phyloP scores from a whole-genome alignment of 164 flowering plant genomes.

The Nelumbo lutea region DNA sequence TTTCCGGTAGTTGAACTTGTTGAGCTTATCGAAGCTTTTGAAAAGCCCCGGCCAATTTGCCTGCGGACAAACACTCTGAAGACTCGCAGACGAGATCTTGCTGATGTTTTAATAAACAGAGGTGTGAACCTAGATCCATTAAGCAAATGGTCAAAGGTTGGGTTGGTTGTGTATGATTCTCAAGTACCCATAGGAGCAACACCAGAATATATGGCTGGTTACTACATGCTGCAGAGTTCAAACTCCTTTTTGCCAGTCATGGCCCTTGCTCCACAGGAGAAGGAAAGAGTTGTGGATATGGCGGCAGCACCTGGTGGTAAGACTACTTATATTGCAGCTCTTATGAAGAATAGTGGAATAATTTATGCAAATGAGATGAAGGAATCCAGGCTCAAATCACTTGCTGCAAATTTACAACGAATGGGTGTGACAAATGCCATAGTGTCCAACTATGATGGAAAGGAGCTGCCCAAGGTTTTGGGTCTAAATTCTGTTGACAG shows the following conservation, averaged over 20 bases:
- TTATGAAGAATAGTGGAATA: constrained; percentile 92
- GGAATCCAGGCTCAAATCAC: constrained; percentile 74
- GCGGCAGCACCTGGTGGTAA: constrained; percentile 99
- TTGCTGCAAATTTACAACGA: constrained; percentile 81
- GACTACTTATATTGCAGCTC: constrained; percentile 96
- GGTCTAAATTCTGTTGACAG: constrained; percentile 83
- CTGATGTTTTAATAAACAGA: constrained; percentile 84
- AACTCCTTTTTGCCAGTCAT: constrained; percentile 98
- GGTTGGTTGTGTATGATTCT: constrained; percentile 89
- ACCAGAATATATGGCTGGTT: constrained; percentile 98
- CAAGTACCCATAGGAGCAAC: constrained; percentile 99
- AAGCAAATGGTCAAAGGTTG: constrained; percentile 99
- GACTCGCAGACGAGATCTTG: constrained; percentile 89
- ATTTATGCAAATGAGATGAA: constrained; percentile 95
- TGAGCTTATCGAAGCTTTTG: constrained; percentile 90
- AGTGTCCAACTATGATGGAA: constrained; percentile 89
- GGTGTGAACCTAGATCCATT: constrained; percentile 88
- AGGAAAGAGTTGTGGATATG: constrained; percentile 84
- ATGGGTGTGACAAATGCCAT: constrained; percentile 96
- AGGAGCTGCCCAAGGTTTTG: constrained; percentile 90
- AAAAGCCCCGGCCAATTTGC: constrained; percentile 81
- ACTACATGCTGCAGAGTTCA: constrained; percentile 95
- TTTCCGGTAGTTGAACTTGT: constrained; percentile 78
- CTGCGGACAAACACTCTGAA: constrained; percentile 81
- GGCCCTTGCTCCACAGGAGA: constrained; percentile 99